phyloP scores from a whole-genome alignment of 495 filamentous ascomycete genomes.

The Cercophora sp. region DNA sequence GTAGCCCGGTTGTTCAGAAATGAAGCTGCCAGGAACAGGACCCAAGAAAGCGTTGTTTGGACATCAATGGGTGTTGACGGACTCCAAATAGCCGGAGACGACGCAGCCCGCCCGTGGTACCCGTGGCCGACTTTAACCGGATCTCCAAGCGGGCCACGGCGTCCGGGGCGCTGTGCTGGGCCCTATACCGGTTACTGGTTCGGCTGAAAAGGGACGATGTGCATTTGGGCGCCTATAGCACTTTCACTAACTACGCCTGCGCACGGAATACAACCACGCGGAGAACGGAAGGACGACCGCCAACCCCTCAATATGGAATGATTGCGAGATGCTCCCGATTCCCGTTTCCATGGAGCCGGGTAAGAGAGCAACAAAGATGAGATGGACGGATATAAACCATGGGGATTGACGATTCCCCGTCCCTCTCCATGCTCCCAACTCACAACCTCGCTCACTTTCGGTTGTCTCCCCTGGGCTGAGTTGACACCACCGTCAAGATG shows the following conservation, averaged over 20 bases:
- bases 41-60: background rate
- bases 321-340: slow-evolving; percentile 6
- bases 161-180: background rate
- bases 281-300: background rate
- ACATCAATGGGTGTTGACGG: background rate
- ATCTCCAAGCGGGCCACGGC: too few relatives aligned
- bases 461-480: background rate
- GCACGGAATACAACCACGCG: too few relatives aligned
- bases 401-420: background rate
- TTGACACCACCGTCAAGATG: slow-evolving; percentile 5
- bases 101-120: background rate
- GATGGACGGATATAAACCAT: background rate
- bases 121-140: background rate
- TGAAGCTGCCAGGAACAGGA: background rate
- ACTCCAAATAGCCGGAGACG: slow-evolving; percentile 7
- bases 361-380: background rate
- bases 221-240: background rate
- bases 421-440: background rate
- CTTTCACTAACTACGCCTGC: too few relatives aligned
- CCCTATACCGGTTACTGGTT: slow-evolving; percentile 5
- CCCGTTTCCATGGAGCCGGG: slow-evolving; percentile 18
- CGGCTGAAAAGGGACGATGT: slow-evolving; percentile 8
- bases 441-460: background rate
- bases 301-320: slow-evolving; percentile 8
- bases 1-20: too few relatives aligned